These are phyloP conservation scores for Turritis glabra DNA, from an alignment of 345 rosid genomes.

Conservation along the genomic window DNA sequence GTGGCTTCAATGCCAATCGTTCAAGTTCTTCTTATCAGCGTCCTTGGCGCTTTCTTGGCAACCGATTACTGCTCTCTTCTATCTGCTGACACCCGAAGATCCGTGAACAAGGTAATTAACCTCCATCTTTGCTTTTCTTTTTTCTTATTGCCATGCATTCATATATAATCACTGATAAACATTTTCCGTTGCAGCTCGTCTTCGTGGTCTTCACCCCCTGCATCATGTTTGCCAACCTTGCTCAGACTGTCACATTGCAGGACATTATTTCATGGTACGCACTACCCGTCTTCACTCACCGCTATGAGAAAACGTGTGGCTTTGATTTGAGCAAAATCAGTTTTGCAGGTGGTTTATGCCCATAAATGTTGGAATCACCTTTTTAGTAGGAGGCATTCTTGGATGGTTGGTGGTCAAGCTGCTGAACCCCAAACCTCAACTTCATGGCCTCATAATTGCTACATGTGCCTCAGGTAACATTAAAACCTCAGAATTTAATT, in stretches of 20 bases:
- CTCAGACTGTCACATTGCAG: conserved; percentile 77
- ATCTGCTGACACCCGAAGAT: conserved; percentile 58
- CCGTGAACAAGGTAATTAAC: conserved; percentile 69
- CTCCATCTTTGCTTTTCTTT: background rate
- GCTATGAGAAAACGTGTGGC: conserved; percentile 8
- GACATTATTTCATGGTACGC: conserved; percentile 86
- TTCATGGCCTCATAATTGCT: conserved; percentile 86
- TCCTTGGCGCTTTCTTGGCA: conserved; percentile 85
- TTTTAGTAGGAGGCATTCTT: conserved; percentile 72
- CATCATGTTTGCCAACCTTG: conserved; percentile 81
- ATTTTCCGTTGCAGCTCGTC: conserved; percentile 58
- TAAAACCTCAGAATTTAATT: background rate
- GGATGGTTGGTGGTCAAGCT: conserved; percentile 91
- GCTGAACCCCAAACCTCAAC: conserved; percentile 67
- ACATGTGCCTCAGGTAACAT: conserved; percentile 74
- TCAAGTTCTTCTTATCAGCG: conserved; percentile 70
- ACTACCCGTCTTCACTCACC: background rate
- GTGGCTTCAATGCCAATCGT: conserved; percentile 87
- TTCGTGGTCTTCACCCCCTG: conserved; percentile 83
- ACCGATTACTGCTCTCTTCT: conserved; percentile 72
- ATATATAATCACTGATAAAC: background rate
- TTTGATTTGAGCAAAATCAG: background rate
- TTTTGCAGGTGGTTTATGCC: conserved; percentile 97
- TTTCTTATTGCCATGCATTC: background rate
- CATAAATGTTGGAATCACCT: conserved; percentile 78